Evolutionary conservation across 805 yeast species (phyloP), one percentile per base, ranked within the genome.

Genomic region (Metschnikowia koreensis): DNA sequence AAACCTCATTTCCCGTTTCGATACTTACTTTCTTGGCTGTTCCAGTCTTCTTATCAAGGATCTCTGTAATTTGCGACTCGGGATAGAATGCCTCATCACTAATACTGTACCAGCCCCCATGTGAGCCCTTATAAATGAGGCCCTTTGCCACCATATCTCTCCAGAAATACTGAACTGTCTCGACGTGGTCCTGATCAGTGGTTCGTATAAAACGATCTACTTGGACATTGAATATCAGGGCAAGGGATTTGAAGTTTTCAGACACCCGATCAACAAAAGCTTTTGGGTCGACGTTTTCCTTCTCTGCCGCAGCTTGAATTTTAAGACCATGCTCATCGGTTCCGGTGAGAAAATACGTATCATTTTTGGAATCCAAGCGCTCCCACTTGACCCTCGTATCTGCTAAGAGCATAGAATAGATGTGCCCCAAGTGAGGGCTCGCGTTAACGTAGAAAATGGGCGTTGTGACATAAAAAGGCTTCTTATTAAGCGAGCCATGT

Each of bases 391-490:
- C 80, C 46, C 85, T 75, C 1, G 85, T 85, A 68, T 94, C 99
- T 46, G 92, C 84, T 42, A 94, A 68, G 0, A 90, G 74, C 88
- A 91, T 87, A 5, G 97, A 82, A 66, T 94, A 91, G 39, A 90
- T 74, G 66, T 94, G 99, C 3, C 99, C 99, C 49, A 94, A 67
- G 69, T 94, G 99, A 2, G 99, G 99, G 31, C 61, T 79, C 9
- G 98, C 98, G 74, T 94, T 94, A 51, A 96, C 97, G 68, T 94
- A 94, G 68, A 92, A 94, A 27, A 94, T 94, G 0, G 99, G 99
- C 0, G 97, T 87, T 0, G 97, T 90, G 13, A 87, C 74, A 59
- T 83, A 89, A 46, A 68, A 60, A 6, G 73, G 71, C 48, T 54
- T 56, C 11, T 33, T 28, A 7, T 15, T 5, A 22, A 34, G n/a